Percentiles rank a stretch among this genome's conserved stretches.
phyloP scores from a whole-genome alignment of 306 rosid genomes.

The Herpetospermum pedunculosum region DNA sequence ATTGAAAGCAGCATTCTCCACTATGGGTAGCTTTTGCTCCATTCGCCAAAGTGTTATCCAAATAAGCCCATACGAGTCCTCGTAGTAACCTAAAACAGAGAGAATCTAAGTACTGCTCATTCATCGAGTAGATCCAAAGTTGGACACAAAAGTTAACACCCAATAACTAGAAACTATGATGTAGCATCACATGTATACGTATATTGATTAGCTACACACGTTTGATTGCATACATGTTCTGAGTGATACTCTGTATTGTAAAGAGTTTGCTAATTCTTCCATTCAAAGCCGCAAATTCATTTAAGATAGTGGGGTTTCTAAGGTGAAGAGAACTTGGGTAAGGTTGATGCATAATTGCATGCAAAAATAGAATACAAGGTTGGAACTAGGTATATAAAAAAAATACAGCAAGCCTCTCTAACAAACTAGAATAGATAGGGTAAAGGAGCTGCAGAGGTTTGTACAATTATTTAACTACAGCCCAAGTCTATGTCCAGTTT shows the following conservation, averaged over 20 bases:
- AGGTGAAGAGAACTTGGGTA: not conserved
- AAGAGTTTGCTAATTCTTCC: not conserved
- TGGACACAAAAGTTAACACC: not conserved
- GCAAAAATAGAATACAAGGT: not conserved
- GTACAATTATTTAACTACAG: not conserved
- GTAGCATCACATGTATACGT: not conserved
- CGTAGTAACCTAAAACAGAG: conserved; percentile 9
- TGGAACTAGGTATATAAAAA: not conserved
- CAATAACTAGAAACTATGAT: not conserved
- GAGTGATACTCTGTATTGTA: not conserved
- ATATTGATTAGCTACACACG: not conserved
- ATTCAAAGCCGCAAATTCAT: not conserved
- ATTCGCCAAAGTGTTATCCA: conserved; percentile 32
- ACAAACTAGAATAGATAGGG: not conserved
- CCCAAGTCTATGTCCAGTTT: not conserved
- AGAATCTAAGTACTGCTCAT: not conserved
- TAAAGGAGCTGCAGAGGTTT: not conserved
- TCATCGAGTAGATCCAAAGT: not conserved
- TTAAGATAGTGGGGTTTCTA: not conserved
- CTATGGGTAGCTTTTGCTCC: conserved; percentile 20
- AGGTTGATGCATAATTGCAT: not conserved
- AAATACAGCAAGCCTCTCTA: not conserved
- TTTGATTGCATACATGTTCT: not conserved
- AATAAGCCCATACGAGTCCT: conserved; percentile 8
- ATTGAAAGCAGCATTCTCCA: conserved; percentile 28